phyloP scores from a whole-genome alignment of 2,329 filamentous ascomycete species.

The Thelonectria blattea region DNA sequence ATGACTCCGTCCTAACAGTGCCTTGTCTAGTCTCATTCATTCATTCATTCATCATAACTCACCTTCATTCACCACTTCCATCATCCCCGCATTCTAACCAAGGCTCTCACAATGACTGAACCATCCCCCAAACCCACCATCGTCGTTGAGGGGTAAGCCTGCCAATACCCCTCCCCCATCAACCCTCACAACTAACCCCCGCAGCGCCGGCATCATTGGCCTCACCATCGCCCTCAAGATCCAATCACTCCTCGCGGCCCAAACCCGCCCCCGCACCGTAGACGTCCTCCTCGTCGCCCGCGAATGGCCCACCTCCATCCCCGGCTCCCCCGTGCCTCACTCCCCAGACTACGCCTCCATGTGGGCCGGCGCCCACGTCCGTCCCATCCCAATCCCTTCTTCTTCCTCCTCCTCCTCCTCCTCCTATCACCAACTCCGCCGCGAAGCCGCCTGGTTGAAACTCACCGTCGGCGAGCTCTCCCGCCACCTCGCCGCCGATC shows the following conservation, averaged over 20 bases:
- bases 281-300: slow-evolving; percentile 39
- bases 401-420: slow-evolving; percentile 18
- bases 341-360: slow-evolving; percentile 59
- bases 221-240: slow-evolving; percentile 55
- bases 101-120: slow-evolving; percentile 15
- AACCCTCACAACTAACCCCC: neutral
- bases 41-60: neutral
- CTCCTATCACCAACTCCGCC: slow-evolving; percentile 37
- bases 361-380: slow-evolving; percentile 63
- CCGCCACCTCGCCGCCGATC: slow-evolving; percentile 31
- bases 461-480: slow-evolving; percentile 36
- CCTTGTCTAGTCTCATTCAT: neutral
- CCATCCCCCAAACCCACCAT: slow-evolving; percentile 26
- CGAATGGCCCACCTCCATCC: slow-evolving; percentile 45
- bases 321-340: slow-evolving; percentile 38
- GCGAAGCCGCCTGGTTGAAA: slow-evolving; percentile 43
- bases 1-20: neutral
- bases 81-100: neutral
- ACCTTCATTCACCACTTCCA: neutral
- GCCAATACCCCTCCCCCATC: neutral
- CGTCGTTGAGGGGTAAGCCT: slow-evolving; percentile 39
- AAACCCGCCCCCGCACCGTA: neutral
- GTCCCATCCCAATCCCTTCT: slow-evolving; percentile 51
- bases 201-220: slow-evolving; percentile 60
- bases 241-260: slow-evolving; percentile 38